Base-by-base conservation (phyloP, 148 eudicot species). In the Gaultheria prostrata region DNA sequence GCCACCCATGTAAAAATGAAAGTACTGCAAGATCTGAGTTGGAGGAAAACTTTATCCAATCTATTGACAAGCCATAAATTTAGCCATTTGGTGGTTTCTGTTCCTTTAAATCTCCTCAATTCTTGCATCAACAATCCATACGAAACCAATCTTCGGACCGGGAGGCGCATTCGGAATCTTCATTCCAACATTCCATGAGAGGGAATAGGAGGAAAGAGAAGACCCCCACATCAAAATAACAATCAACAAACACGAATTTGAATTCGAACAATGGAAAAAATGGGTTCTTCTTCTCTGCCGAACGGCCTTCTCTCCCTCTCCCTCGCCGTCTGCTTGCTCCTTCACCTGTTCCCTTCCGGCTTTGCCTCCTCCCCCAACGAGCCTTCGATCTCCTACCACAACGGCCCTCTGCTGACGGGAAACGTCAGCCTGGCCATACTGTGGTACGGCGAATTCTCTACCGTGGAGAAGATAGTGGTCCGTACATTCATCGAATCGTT, bases 131-230 rank as follows among this genome's bases (percentile, higher is more conserved):
- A 71, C 21, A 71, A 71, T 4, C 18, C 76, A 71, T 6, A 71
- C n/a, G 46, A 71, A 2, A 71, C 76, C 46, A 35, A 33, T 71
- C 46, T 71, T 35, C 0, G 11, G 46, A 35, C 0, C 5, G 46
- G 5, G 48, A 28, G 18, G 35, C 5, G 1, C n/a, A 32, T 71
- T 3, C n/a, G 6, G 15, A 71, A 71, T 2, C 76, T 71, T 32
- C 76, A 17, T 15, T 71, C 72, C 72, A 12, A 67, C 72, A 67
- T 28, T n/a, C 72, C 76, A 71, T 71, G 76, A 71, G 76, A 33
- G 76, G 76, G 76, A 35, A 59, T 59, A 18, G n/a, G 65, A 24
- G 6, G n/a, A 57, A 71, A 33, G 48, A 71, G 76, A 33, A 71
- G 76, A 33, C 18, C 9, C 46, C 21, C 21, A 15, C 0, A 70